Evolutionary conservation across 192 early-diverging fungal genomes (phyloP).

Genomic region (Lobosporangium transversale): DNA sequence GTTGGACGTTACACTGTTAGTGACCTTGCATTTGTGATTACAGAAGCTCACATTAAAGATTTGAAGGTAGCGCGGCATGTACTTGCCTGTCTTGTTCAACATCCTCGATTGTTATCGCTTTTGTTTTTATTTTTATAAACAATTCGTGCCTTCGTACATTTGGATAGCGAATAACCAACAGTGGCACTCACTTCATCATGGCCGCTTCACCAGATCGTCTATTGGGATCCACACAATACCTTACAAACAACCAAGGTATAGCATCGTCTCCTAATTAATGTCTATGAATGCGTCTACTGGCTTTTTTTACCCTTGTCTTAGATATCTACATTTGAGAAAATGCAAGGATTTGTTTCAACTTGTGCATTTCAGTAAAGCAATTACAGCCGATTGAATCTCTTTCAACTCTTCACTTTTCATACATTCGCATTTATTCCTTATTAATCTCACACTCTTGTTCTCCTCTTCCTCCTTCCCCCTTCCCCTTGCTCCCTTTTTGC

Average conservation of each 20-base stretch:
- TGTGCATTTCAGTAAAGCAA: no score
- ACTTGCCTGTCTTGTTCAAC: neutral
- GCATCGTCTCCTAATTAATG: neutral
- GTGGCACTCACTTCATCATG: slow-evolving; percentile 16
- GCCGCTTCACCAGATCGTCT: slow-evolving; percentile 14
- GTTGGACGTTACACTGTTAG: no score
- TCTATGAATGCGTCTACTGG: neutral
- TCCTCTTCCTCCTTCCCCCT: neutral
- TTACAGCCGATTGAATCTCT: no score
- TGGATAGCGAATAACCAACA: no score
- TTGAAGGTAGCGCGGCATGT: no score
- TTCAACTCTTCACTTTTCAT: neutral
- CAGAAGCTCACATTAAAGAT: no score
- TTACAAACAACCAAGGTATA: neutral
- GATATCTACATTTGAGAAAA: no score
- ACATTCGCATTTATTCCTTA: neutral
- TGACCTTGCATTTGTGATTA: no score
- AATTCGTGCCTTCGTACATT: no score
- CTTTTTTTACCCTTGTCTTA: neutral
- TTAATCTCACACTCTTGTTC: neutral
- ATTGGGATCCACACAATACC: slow-evolving; percentile 1
- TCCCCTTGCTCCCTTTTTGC: neutral
- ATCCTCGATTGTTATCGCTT: neutral
- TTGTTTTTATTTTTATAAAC: slow-evolving; percentile 4
- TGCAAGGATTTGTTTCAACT: no score